Evolutionary conservation across 2,329 filamentous ascomycete genomes (phyloP), one percentile per base, ranked within the genome.

Genomic region (Dothistroma pini): DNA sequence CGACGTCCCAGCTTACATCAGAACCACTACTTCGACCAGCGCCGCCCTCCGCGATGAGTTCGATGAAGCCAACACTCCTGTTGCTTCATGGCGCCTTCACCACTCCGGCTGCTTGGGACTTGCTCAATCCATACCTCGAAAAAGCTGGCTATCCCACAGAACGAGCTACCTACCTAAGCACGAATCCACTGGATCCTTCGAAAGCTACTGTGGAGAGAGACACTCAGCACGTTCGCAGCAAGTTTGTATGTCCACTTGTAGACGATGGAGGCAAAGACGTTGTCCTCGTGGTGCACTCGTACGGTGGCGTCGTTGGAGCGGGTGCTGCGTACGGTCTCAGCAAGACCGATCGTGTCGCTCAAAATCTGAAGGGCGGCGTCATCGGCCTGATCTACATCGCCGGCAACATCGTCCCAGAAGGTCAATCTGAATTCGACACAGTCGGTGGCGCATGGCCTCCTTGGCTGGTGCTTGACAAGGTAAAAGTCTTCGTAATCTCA

Each of bases 301-400:
- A 32, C 32, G 51, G 51, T 35, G 51, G 51, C 16, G 32, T 54
- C 16, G 21, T 54, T 4, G 51, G 21, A 14, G 29, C 19, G 14
- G 51, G 51, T 54, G 31, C 51, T 54, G 51, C 51, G 11, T 31
- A 29, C 11, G 51, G 51, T 34, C 5, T 54, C 10, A 54, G 51
- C 51, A 54, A 54, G 22, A 35, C 25, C 11, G 25, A 54, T 12
- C 32, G 51, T 5, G 48, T 25, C 12, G 48, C 48, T 12, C 48
- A 51, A 29, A 21, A 21, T 2, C n/a, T 21, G 16, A 9, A 4
- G 12, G 48, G 48, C 21, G 48, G 48, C 22, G 21, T 51, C 9
- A 14, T 51, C 12, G 48, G 48, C 21, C 16, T 51, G 14, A 21
- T 51, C 16, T 51, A 51, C 48, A 9, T 51, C 21, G 48, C 48